Percentiles rank a stretch among this genome's conserved stretches.
phyloP scores from a whole-genome alignment of 2,329 filamentous ascomycete genomes.

The Penicillium sp. region DNA sequence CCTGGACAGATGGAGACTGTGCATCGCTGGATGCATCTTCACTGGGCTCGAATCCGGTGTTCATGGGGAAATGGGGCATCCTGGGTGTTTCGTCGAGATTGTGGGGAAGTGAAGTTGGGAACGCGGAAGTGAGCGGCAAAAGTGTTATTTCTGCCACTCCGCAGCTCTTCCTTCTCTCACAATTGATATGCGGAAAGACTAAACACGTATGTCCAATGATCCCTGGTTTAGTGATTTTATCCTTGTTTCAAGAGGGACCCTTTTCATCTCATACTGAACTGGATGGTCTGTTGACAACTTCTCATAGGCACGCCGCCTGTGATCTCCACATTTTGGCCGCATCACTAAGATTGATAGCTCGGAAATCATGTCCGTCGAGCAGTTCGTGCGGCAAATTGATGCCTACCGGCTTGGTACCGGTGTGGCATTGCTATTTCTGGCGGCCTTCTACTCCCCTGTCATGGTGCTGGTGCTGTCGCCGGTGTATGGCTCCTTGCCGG shows the following conservation, averaged over 20 bases:
- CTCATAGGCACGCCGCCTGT: slow-evolving; percentile 4
- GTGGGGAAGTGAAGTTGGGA: slow-evolving; percentile 17
- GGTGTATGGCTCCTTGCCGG: slow-evolving; percentile 81
- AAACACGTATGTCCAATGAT: slow-evolving; percentile 19
- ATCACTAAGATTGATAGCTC: slow-evolving; percentile 10
- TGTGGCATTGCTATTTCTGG: slow-evolving; percentile 38
- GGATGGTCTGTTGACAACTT: slow-evolving; percentile 1
- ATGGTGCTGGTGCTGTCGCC: slow-evolving; percentile 72
- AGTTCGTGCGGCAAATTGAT: slow-evolving; percentile 27
- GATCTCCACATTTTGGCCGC: slow-evolving; percentile 6
- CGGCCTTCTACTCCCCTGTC: slow-evolving; percentile 42
- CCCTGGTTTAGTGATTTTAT: neutral
- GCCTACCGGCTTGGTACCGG: slow-evolving; percentile 26
- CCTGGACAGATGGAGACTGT: slow-evolving; percentile 46
- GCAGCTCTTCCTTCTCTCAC: slow-evolving; percentile 10
- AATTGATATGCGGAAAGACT: slow-evolving; percentile 15
- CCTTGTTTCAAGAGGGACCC: neutral
- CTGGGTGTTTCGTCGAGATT: slow-evolving; percentile 15
- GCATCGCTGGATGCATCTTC: slow-evolving; percentile 12
- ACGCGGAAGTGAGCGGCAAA: slow-evolving; percentile 33
- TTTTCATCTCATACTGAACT: neutral
- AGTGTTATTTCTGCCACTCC: slow-evolving; percentile 20
- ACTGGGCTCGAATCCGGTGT: slow-evolving; percentile 24
- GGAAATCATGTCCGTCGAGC: slow-evolving; percentile 28
- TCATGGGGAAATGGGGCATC: slow-evolving; percentile 41